Base-by-base conservation (phyloP, 2,329 filamentous ascomycete genomes). In the Fusarium hostae region DNA sequence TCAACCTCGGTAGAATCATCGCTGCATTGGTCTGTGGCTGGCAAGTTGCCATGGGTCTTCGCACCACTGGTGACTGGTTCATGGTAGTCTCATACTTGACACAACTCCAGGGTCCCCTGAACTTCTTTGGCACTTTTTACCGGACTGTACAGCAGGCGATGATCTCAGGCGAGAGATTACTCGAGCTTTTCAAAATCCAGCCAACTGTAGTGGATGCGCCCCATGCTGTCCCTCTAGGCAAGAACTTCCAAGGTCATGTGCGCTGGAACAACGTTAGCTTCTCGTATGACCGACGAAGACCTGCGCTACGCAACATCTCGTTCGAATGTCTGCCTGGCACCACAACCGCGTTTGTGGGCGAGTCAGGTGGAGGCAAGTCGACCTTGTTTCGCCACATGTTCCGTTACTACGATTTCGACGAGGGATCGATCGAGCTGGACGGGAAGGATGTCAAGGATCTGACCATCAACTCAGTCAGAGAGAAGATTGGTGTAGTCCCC, bases 281-380 rank as follows among this genome's bases (percentile, higher is more conserved):
- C 79, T 89, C 94, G 37, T 99, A 99, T 78, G 94, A 98, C 79
- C 85, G 88, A 59, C 92, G 94, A 58, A 95, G 94, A 79, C 91
- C 94, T 10, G 96, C 96, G 3, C 83, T 99, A 69, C 90, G 92
- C 71, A 91, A 94, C 48, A 86, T 99, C 52, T 91, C 89, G 70
- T 98, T 99, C 81, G 91, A 92, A 70, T 98, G 95, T 80, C 84
- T 85, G 22, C 95, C 96, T 4, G 96, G 96, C 57, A 98, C 94
- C 2, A 98, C 95, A 0, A 99, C 95, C 9, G 96, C 96, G 1
- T 91, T 99, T 71, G 96, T 99, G 22, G 96, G 96, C 71, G 95
- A 98, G 81, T 98, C 95, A 35, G 96, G 96, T 48, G 96, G 96
- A 65, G 96, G 96, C 73, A 99, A 99, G 81, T 98, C 95, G 5